These are phyloP conservation scores for Trichoderma endophyticum DNA, from an alignment of 2,329 filamentous ascomycete genomes.

Conservation along the genomic window DNA sequence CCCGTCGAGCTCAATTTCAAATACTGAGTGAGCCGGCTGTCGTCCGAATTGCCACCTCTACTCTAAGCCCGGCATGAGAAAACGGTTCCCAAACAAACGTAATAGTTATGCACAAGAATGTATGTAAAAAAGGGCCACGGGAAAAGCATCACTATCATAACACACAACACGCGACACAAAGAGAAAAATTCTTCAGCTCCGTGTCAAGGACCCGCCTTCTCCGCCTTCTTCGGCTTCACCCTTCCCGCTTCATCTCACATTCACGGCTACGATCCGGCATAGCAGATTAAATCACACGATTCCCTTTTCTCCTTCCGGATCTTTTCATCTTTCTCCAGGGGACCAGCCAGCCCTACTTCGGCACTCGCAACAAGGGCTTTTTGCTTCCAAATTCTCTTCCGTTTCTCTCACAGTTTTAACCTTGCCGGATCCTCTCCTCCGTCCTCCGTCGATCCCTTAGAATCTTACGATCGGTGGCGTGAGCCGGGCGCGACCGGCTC, in stretches of 20 bases:
- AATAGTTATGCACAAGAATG: neutral
- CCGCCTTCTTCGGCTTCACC: neutral
- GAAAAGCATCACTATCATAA: neutral
- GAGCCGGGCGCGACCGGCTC: slow-evolving; percentile 15
- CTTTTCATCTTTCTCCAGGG: neutral
- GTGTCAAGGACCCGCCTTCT: neutral
- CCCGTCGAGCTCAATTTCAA: neutral
- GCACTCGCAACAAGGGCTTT: neutral
- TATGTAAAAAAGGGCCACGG: neutral
- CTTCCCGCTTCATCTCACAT: neutral
- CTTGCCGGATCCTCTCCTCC: neutral
- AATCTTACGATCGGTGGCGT: slow-evolving; percentile 17
- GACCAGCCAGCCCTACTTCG: slow-evolving; percentile 3
- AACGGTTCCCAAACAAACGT: neutral
- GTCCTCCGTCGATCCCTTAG: neutral
- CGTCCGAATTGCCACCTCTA: neutral
- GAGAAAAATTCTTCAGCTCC: neutral
- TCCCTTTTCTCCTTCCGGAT: neutral
- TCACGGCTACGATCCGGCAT: neutral
- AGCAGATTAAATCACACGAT: neutral
- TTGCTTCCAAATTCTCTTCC: neutral
- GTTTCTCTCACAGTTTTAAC: neutral
- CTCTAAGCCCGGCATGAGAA: neutral
- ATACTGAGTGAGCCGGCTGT: neutral
- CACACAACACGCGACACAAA: neutral